Base-by-base conservation (phyloP, 2,329 filamentous ascomycete species). In the Bipolaris victoriae region DNA sequence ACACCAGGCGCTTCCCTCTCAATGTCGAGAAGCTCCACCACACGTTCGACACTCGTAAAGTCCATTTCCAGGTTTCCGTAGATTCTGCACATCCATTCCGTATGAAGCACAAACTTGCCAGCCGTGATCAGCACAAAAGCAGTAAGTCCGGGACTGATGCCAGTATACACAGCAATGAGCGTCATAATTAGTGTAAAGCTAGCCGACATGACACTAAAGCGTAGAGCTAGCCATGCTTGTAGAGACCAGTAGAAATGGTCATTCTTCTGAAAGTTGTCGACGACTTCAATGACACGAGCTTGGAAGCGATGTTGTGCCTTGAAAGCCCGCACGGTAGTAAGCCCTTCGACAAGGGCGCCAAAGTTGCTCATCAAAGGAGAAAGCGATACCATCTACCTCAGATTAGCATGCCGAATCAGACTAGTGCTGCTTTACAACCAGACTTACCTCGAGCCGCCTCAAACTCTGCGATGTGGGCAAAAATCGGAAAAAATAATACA, bases 231-330 rank as follows among this genome's bases (percentile, higher is more conserved):
- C 92, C 92, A 97, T 7, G 87, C 86, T 64, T 96, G 91, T 41
- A 96, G 82, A 57, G 88, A 90, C 80, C 92, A 97, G 78, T 96
- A 97, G 78, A 97, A 96, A 74, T 97, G 93, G 68, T 97, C 93
- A 84, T 96, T 95, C 72, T 92, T 92, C 74, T 97, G 93, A 71
- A 97, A 97, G 16, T 88, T 87, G 70, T 97, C 92, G 0, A 92
- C 92, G 0, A 92, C 92, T 2, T 83, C 80, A 33, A 97, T 88
- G 50, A 96, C 91, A 49, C 88, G 85, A 60, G 88, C 84, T 70
- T 96, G 91, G 69, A 97, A 97, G 50, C 90, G 87, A 3, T 84
- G 79, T 65, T 96, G 89, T 0, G 89, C 91, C 47, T 84, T 86
- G 72, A 96, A 94, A 0, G 93, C 92, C 47, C 70, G 93, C 84